A percentile compares a stretch with the other conserved stretches of the same genome.
phyloP scores from a whole-genome alignment of 1,284 basidiomycete species.

The Ganoderma multipileum region DNA sequence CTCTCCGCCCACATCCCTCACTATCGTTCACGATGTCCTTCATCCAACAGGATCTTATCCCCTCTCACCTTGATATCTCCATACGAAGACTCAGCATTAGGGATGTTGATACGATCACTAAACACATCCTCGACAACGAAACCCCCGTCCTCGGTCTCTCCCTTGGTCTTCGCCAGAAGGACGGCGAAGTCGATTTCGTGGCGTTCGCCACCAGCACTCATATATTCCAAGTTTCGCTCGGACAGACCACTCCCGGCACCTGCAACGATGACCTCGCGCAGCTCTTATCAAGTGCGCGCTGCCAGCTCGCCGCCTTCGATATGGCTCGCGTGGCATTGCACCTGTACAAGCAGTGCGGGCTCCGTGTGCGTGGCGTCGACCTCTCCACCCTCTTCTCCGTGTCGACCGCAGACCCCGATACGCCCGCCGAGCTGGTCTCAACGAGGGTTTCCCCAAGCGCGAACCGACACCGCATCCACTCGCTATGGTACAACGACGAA shows the following conservation, averaged over 20 bases:
- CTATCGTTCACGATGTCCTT: not conserved
- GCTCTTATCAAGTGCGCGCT: constrained; percentile 6
- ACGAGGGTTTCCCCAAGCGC: constrained; percentile 10
- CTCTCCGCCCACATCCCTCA: not conserved
- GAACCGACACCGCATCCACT: constrained; percentile 6
- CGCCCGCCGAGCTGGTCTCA: constrained; percentile 17
- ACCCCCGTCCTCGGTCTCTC: constrained; percentile 15
- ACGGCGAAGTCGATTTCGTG: constrained; percentile 13
- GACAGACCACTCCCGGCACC: not conserved
- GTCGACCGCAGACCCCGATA: constrained; percentile 2
- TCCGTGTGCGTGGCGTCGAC: constrained; percentile 20
- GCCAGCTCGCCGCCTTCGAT: constrained; percentile 17
- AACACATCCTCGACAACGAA: constrained; percentile 10
- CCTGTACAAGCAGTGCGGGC: constrained; percentile 12
- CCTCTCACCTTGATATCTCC: not conserved
- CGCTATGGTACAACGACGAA: constrained; percentile 14
- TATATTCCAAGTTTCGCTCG: constrained; percentile 18
- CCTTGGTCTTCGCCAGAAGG: constrained; percentile 7
- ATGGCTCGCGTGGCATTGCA: constrained; percentile 26
- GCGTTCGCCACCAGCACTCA: constrained; percentile 19
- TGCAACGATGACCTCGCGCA: not conserved
- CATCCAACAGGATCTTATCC: not conserved
- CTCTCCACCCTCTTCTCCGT: constrained; percentile 15
- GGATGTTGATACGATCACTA: not conserved
- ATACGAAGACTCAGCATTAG: not conserved